These are phyloP conservation scores for Plasmodium fragile DNA, from an alignment of 169 alveolate genomes.

Conservation along the genomic window DNA sequence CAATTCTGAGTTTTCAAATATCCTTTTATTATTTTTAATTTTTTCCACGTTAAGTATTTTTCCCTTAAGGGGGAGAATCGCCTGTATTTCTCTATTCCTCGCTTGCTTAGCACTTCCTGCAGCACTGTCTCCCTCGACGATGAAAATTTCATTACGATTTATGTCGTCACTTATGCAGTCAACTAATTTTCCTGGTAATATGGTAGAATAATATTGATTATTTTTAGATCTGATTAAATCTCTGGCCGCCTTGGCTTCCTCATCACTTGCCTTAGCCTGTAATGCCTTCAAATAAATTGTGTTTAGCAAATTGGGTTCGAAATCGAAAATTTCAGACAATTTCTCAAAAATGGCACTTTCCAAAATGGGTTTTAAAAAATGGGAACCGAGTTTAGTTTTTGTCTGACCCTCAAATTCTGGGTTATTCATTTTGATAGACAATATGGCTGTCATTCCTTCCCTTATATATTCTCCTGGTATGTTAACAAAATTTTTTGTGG, in stretches of 20 bases:
- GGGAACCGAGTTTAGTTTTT: constrained; percentile 86
- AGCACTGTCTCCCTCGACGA: constrained; percentile 91
- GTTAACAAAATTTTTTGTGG: constrained; percentile 78
- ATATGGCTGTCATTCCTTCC: constrained; percentile 87
- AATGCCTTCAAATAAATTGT: constrained; percentile 83
- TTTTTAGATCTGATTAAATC: constrained; percentile 85
- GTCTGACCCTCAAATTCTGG: constrained; percentile 92
- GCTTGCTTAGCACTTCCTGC: constrained; percentile 91
- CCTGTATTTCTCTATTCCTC: constrained; percentile 87
- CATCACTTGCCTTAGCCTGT: constrained; percentile 85
- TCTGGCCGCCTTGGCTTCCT: constrained; percentile 87
- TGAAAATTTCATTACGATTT: constrained; percentile 83
- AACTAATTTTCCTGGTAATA: constrained; percentile 84
- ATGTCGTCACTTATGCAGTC: constrained; percentile 84
- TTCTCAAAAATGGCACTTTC: constrained; percentile 83
- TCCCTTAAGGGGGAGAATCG: constrained; percentile 88
- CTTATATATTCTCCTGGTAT: constrained; percentile 85
- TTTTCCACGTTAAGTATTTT: constrained; percentile 88
- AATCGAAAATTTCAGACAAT: constrained; percentile 82
- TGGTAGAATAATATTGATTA: constrained; percentile 74
- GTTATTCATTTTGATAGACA: constrained; percentile 83
- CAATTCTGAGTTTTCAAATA: constrained; percentile 85
- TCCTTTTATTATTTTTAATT: constrained; percentile 78
- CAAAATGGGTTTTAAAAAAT: constrained; percentile 79
- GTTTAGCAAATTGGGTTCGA: constrained; percentile 81